Evolutionary conservation across 345 rosid genomes (phyloP).

Genomic region (Tarenaya hassleriana): DNA sequence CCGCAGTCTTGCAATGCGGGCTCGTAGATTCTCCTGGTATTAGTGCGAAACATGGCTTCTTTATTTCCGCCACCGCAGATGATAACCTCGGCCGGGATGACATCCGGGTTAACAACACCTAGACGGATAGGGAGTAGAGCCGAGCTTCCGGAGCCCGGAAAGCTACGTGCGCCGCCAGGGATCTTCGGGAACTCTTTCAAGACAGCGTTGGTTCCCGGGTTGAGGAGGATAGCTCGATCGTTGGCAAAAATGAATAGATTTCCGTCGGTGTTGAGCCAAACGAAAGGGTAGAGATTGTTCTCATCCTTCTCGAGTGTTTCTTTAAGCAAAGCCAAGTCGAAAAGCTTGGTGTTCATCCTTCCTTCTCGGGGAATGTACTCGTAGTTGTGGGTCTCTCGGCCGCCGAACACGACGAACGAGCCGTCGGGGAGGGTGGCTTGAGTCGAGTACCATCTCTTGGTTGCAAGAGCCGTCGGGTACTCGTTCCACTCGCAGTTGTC

Average conservation of each 20-base stretch:
- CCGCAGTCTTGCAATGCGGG: slow-evolving; percentile 57
- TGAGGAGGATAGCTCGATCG: slow-evolving; percentile 56
- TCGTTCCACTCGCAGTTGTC: slow-evolving; percentile 55
- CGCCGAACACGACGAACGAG: slow-evolving; percentile 68
- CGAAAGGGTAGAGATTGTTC: slow-evolving; percentile 83
- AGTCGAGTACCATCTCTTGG: slow-evolving; percentile 80
- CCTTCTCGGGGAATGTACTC: slow-evolving; percentile 73
- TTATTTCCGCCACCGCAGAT: slow-evolving; percentile 56
- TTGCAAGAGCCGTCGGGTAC: slow-evolving; percentile 56
- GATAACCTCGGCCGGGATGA: slow-evolving; percentile 43
- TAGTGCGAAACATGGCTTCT: slow-evolving; percentile 36
- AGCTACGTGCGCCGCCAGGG: slow-evolving; percentile 67
- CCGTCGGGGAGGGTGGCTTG: slow-evolving; percentile 73
- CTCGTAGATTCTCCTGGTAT: slow-evolving; percentile 28
- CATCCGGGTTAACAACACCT: slow-evolving; percentile 7
- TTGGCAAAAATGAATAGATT: slow-evolving; percentile 79
- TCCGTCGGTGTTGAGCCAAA: slow-evolving; percentile 71
- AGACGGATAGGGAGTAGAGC: slow-evolving; percentile 59
- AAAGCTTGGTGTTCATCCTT: slow-evolving; percentile 29
- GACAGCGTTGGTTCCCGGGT: slow-evolving; percentile 39
- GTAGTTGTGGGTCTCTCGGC: slow-evolving; percentile 58
- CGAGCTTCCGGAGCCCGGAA: slow-evolving; percentile 67
- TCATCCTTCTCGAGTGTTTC: slow-evolving; percentile 50
- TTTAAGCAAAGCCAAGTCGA: slow-evolving; percentile 38
- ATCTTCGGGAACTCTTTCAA: slow-evolving; percentile 61